Evolutionary conservation across 2,329 filamentous ascomycete genomes (phyloP).

Genomic region (Fusarium praegraminearum): DNA sequence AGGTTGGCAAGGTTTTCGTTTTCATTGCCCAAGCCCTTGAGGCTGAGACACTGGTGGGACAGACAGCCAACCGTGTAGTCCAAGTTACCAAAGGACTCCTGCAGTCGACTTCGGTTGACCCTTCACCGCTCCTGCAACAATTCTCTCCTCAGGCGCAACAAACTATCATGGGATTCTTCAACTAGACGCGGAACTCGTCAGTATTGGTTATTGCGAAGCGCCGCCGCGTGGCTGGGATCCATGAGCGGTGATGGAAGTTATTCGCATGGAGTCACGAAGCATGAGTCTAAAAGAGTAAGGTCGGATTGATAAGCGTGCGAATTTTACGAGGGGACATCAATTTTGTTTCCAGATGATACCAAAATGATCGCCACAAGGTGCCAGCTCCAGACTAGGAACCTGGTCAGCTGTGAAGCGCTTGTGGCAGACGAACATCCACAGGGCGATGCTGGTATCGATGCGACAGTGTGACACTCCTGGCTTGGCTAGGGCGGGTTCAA

Average conservation of each 20-base stretch:
- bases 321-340: conserved; percentile 38
- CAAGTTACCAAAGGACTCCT: conserved; percentile 82
- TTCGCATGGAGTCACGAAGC: conserved; percentile 25
- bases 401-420: conserved; percentile 19
- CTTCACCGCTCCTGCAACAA: conserved; percentile 78
- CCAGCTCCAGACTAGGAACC: conserved; percentile 27
- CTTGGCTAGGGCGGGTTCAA: conserved; percentile 8
- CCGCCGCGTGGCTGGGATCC: conserved; percentile 7
- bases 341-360: conserved; percentile 45
- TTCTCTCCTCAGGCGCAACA: conserved; percentile 85
- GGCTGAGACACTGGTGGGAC: conserved; percentile 87
- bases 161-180: conserved; percentile 82
- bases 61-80: conserved; percentile 82
- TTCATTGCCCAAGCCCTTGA: conserved; percentile 90
- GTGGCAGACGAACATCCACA: conserved; percentile 25
- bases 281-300: conserved; percentile 19
- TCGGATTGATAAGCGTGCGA: conserved; percentile 36
- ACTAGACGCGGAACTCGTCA: conserved; percentile 56
- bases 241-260: conserved; percentile 17
- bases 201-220: conserved; percentile 14
- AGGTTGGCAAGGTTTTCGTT: conserved; percentile 85
- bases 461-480: conserved; percentile 11
- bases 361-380: conserved; percentile 28
- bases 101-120: conserved; percentile 78
- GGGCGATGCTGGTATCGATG: conserved; percentile 21